A percentile compares a stretch with the other conserved stretches of the same genome.
These are phyloP conservation scores for Hypoxylon rubiginosum DNA, from an alignment of 2,329 filamentous ascomycete genomes.

Conservation along the genomic window DNA sequence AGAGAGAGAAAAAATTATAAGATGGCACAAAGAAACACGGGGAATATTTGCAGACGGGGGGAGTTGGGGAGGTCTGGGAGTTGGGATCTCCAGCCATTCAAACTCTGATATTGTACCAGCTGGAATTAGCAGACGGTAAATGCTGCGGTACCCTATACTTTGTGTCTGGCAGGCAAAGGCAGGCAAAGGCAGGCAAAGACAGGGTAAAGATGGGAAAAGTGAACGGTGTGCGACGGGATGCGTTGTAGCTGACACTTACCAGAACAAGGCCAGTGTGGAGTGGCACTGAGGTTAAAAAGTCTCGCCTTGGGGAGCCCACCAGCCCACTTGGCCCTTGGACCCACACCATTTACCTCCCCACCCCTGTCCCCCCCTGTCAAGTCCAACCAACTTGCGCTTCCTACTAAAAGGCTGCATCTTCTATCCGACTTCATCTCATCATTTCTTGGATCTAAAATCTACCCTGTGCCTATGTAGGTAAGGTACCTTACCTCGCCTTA, in stretches of 20 bases:
- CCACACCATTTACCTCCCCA: conserved; percentile 34
- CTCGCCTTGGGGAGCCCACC: conserved; percentile 46
- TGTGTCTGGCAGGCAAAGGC: conserved; percentile 5
- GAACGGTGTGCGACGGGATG: conserved; percentile 24
- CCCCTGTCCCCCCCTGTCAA: conserved; percentile 46
- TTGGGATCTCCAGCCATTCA: conserved; percentile 44
- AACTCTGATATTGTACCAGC: conserved; percentile 45
- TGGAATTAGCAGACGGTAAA: conserved; percentile 34
- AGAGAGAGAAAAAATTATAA: not conserved
- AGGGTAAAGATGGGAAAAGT: conserved; percentile 20
- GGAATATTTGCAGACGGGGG: conserved; percentile 33
- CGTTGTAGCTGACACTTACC: conserved; percentile 42
- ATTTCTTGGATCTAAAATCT: conserved; percentile 38
- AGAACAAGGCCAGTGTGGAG: conserved; percentile 38
- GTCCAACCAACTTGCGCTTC: conserved; percentile 51
- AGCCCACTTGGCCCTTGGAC: conserved; percentile 27
- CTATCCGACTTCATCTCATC: conserved; percentile 54
- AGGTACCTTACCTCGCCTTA: conserved; percentile 10
- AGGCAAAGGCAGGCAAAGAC: too few species aligned
- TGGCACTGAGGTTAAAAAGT: conserved; percentile 43
- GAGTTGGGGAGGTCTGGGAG: too few species aligned
- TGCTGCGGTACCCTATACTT: conserved; percentile 36
- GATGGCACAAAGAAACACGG: conserved; percentile 25
- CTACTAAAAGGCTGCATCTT: conserved; percentile 49
- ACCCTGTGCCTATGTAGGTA: conserved; percentile 8